These are phyloP conservation scores for Codiaeum variegatum DNA, from an alignment of 441 rosid species.

Conservation along the genomic window DNA sequence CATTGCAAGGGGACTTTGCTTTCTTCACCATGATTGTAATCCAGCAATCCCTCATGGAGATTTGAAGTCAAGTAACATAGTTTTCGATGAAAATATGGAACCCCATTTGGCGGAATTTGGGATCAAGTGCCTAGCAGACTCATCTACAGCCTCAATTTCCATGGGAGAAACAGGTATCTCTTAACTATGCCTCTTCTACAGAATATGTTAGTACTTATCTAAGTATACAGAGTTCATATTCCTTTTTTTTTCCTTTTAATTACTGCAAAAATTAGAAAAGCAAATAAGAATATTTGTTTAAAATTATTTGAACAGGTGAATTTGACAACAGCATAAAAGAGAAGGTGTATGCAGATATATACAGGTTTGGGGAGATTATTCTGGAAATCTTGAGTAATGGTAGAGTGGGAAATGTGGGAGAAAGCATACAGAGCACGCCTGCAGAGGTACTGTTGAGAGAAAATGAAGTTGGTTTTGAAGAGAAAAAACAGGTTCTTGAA, in stretches of 20 bases:
- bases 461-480: conserved; percentile 48
- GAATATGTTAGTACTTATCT: background rate
- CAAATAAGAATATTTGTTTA: background rate
- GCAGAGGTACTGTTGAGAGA: conserved; percentile 58
- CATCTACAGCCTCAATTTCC: conserved; percentile 33
- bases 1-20: conserved; percentile 74
- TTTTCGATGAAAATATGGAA: conserved; percentile 72
- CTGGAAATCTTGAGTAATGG: conserved; percentile 70
- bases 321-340: conserved; percentile 33
- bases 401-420: conserved; percentile 39
- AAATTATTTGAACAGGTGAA: conserved; percentile 39
- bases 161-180: conserved; percentile 47
- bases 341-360: conserved; percentile 52
- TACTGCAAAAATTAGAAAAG: background rate
- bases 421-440: conserved; percentile 45
- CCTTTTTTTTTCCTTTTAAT: background rate
- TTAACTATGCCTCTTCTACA: background rate
- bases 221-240: background rate
- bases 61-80: conserved; percentile 57
- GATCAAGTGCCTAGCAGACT: conserved; percentile 42
- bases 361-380: conserved; percentile 71
- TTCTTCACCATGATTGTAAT: conserved; percentile 86
- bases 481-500: conserved; percentile 55
- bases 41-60: conserved; percentile 93
- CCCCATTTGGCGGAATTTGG: conserved; percentile 74